Percentiles rank a stretch among this genome's conserved stretches.
These are phyloP conservation scores for Wallacemonas rigidus DNA, from an alignment of 208 protist genomes.

Conservation along the genomic window DNA sequence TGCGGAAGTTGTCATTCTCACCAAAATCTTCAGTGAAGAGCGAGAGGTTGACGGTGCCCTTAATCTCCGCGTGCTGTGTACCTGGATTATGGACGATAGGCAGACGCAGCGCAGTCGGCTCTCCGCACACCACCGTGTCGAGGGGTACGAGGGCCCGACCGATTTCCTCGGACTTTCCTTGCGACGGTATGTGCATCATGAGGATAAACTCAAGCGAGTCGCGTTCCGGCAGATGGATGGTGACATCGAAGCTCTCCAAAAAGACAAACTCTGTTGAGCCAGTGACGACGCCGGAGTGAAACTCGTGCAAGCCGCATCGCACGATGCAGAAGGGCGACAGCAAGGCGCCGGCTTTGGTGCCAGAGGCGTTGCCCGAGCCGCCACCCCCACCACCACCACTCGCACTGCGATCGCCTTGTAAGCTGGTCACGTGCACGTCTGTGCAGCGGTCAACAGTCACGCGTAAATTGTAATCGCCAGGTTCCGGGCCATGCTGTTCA, in stretches of 20 bases:
- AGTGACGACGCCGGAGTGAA: conserved; percentile 48
- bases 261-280: conserved; percentile 59
- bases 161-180: conserved; percentile 35
- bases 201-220: conserved; percentile 72
- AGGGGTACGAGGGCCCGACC: conserved; percentile 61
- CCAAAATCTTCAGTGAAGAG: conserved; percentile 56
- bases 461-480: conserved; percentile 47
- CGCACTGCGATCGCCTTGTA: not conserved
- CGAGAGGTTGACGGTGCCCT: conserved; percentile 49
- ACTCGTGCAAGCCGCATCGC: conserved; percentile 55
- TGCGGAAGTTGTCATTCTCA: conserved; percentile 1
- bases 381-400: not conserved
- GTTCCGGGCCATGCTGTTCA: conserved; percentile 77
- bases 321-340: conserved; percentile 43
- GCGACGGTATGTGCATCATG: conserved; percentile 33
- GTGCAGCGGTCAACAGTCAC: conserved; percentile 54
- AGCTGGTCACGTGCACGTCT: conserved; percentile 23
- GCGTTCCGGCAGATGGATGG: conserved; percentile 62
- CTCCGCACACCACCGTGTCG: conserved; percentile 25
- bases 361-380: not conserved
- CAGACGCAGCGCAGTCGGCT: conserved; percentile 42
- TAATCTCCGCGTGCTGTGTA: conserved; percentile 40
- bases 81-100: conserved; percentile 50
- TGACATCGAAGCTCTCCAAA: conserved; percentile 62
- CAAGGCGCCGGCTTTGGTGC: conserved; percentile 6